phyloP scores from a whole-genome alignment of 148 eudicot species.

The Camellia sinensis region DNA sequence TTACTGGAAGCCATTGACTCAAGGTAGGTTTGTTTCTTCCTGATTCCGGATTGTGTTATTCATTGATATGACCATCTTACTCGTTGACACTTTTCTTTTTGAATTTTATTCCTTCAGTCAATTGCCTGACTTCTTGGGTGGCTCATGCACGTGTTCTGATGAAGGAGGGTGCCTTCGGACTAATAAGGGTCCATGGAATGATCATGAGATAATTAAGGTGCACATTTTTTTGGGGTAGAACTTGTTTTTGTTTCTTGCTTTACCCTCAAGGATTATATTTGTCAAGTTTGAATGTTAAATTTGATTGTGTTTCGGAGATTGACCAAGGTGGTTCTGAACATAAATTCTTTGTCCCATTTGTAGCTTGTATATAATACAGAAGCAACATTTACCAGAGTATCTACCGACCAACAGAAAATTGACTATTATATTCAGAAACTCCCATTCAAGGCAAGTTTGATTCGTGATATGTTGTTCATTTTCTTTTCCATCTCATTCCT shows the following conservation, averaged over 20 bases:
- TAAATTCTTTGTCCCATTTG: constrained; percentile 10
- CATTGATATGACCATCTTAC: constrained; percentile 4
- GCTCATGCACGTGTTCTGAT: constrained; percentile 58
- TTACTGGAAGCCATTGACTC: constrained; percentile 57
- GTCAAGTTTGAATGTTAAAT: not conserved
- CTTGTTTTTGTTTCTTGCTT: not conserved
- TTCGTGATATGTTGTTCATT: not conserved
- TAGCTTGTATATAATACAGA: constrained; percentile 58
- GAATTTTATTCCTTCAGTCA: constrained; percentile 38
- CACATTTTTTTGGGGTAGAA: not conserved
- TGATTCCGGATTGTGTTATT: not conserved
- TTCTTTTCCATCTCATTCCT: not conserved
- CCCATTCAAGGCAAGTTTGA: constrained; percentile 48
- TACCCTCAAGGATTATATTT: not conserved
- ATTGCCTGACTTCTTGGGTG: constrained; percentile 76
- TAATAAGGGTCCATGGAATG: constrained; percentile 75
- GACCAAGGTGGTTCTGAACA: constrained; percentile 8
- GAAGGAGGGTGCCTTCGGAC: constrained; percentile 75
- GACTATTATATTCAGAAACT: constrained; percentile 46
- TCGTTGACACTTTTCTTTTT: constrained; percentile 3
- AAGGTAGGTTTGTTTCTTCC: constrained; percentile 40
- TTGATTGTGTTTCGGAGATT: not conserved
- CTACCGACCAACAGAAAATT: constrained; percentile 40
- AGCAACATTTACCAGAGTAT: constrained; percentile 40
- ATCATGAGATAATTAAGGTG: constrained; percentile 70